Conservation (phyloP, 1,284 basidiomycete genomes). For the Malassezia vespertilionis region DNA sequence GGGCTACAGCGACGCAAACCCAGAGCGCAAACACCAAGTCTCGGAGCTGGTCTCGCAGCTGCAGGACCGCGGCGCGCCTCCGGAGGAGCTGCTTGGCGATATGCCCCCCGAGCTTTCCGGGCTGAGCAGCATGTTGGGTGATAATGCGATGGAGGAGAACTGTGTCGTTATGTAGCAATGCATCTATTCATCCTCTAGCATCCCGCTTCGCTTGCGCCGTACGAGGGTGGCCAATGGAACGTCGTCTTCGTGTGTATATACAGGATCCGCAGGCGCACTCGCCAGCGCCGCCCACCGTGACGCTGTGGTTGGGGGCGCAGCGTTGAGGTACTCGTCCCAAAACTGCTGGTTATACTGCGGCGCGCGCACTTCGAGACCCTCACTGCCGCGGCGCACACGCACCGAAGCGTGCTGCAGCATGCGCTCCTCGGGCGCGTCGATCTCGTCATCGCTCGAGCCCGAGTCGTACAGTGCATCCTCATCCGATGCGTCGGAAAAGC, state of each 20-base stretch:
- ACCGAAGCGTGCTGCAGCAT: no score
- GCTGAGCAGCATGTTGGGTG: slow-evolving; percentile 27
- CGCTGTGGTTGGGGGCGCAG: background rate
- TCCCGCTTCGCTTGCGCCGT: background rate
- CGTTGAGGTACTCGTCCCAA: background rate
- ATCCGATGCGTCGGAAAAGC: background rate
- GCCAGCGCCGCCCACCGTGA: background rate
- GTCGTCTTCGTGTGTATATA: background rate
- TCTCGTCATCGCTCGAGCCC: slow-evolving; percentile 6
- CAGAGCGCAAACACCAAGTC: slow-evolving; percentile 54
- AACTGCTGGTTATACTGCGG: slow-evolving; percentile 16
- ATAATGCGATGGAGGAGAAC: slow-evolving; percentile 22
- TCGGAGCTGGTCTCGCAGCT: slow-evolving; percentile 69
- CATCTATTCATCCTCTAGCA: background rate
- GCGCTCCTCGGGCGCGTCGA: background rate
- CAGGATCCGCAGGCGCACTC: background rate
- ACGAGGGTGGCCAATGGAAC: background rate
- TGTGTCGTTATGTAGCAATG: slow-evolving; percentile 36
- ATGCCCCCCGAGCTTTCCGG: slow-evolving; percentile 58
- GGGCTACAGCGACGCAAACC: slow-evolving; percentile 54
- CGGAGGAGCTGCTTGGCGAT: slow-evolving; percentile 79
- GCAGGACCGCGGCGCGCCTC: slow-evolving; percentile 75
- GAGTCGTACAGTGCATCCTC: slow-evolving; percentile 7
- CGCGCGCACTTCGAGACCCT: slow-evolving; percentile 22
- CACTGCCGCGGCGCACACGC: slow-evolving; percentile 22